Evolutionary conservation across 768 basidiomycete genomes (phyloP).

Genomic region (Xerocomellus chrysenteron): DNA sequence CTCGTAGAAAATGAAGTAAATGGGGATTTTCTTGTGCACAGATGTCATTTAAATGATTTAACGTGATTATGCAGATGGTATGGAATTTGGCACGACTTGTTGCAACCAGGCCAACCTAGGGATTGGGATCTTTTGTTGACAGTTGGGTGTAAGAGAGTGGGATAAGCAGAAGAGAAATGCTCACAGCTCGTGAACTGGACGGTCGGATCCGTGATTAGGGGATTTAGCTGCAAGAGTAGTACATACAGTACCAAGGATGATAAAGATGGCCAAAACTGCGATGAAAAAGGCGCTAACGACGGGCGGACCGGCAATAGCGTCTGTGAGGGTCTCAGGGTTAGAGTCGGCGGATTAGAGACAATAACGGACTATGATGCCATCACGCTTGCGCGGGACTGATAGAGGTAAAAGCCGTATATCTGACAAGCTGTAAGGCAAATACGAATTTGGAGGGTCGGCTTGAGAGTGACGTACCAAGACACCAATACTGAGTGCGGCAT

Average conservation of each 20-base stretch:
- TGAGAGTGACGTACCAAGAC: conserved; percentile 47
- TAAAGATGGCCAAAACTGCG: conserved; percentile 85
- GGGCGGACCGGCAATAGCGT: conserved; percentile 79
- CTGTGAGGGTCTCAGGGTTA: conserved; percentile 39
- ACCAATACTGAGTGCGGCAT: conserved; percentile 54
- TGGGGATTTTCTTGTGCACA: neutral
- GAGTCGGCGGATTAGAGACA: conserved; percentile 14
- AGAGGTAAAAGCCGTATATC: conserved; percentile 84
- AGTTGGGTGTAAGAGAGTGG: conserved; percentile 13
- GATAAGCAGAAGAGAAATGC: conserved; percentile 8
- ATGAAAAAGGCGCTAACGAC: conserved; percentile 82
- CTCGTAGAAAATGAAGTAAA: neutral
- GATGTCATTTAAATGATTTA: neutral
- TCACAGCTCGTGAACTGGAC: conserved; percentile 61
- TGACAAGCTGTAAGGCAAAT: conserved; percentile 28
- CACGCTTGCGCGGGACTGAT: conserved; percentile 81
- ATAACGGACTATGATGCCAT: conserved; percentile 75
- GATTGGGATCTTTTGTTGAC: conserved; percentile 27
- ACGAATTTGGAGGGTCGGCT: neutral
- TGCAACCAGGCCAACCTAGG: conserved; percentile 29
- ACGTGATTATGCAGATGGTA: conserved; percentile 10
- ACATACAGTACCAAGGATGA: conserved; percentile 67
- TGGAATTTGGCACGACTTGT: conserved; percentile 20
- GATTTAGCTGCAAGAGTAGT: neutral
- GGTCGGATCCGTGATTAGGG: conserved; percentile 4